A percentile compares a stretch with the other conserved stretches of the same genome.
These are phyloP conservation scores for Marchantia polymorpha DNA, from an alignment of 225 moss, liverwort and hornwort genomes.

Conservation along the genomic window DNA sequence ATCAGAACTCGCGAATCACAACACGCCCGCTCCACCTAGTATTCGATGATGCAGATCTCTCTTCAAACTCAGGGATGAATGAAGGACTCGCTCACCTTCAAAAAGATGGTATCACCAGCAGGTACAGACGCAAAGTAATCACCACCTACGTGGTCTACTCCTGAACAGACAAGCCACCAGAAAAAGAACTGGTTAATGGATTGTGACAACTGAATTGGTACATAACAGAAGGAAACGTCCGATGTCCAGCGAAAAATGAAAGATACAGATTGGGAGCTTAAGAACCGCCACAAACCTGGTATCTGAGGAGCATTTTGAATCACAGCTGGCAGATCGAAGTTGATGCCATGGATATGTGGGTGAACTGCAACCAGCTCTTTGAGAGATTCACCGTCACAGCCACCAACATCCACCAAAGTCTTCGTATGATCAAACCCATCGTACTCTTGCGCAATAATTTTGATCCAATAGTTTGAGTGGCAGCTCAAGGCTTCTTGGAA, in stretches of 20 bases:
- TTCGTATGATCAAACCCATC: too few species aligned
- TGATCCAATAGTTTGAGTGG: too few species aligned
- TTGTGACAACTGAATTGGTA: too few species aligned
- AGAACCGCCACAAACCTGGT: not conserved
- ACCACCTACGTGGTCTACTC: not conserved
- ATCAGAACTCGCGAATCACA: too few species aligned
- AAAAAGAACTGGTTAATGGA: too few species aligned
- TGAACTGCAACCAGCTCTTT: not conserved
- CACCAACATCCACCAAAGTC: not conserved
- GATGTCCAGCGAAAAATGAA: too few species aligned
- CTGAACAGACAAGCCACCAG: not conserved
- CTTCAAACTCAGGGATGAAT: too few species aligned
- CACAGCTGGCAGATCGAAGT: not conserved
- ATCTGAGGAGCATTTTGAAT: not conserved
- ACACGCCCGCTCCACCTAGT: too few species aligned
- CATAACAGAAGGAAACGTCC: too few species aligned
- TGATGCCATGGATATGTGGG: not conserved
- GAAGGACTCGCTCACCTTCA: not conserved
- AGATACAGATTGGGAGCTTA: too few species aligned
- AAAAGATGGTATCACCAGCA: not conserved
- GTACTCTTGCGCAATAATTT: too few species aligned
- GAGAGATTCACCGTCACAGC: not conserved
- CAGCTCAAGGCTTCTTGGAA: too few species aligned
- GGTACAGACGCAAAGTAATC: not conserved
- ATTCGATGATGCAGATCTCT: not conserved